Percentiles rank a stretch among this genome's conserved stretches.
phyloP scores from a whole-genome alignment of 768 basidiomycete genomes.

The Mycena capillaripes region DNA sequence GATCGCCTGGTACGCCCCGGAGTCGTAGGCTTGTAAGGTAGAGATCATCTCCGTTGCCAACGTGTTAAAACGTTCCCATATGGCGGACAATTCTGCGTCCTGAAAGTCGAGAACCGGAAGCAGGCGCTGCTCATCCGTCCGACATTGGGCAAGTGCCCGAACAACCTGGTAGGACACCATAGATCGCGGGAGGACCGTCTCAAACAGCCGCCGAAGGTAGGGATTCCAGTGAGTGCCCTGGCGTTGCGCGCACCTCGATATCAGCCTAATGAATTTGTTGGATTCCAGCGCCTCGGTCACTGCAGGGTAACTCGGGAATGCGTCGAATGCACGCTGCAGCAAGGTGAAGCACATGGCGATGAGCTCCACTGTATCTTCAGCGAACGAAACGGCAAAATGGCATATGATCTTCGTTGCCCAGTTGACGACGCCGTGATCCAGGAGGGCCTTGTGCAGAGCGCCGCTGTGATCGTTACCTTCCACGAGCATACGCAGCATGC shows the following conservation, averaged over 20 bases:
- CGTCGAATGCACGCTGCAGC: slow-evolving; percentile 13
- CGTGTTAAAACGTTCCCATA: slow-evolving; percentile 11
- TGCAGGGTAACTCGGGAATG: slow-evolving; percentile 13
- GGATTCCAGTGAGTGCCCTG: slow-evolving; percentile 13
- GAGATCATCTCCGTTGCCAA: slow-evolving; percentile 6
- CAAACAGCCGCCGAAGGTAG: slow-evolving; percentile 1
- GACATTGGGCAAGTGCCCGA: slow-evolving; percentile 2
- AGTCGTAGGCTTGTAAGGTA: slow-evolving; percentile 13
- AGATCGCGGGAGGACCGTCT: slow-evolving; percentile 10
- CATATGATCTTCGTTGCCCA: not conserved
- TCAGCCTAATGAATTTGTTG: slow-evolving; percentile 12
- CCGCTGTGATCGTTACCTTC: slow-evolving; percentile 10
- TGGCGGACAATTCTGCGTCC: slow-evolving; percentile 9
- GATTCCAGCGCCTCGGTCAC: slow-evolving; percentile 15
- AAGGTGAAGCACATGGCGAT: slow-evolving; percentile 18
- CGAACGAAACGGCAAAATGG: not conserved
- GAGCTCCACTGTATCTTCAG: slow-evolving; percentile 11
- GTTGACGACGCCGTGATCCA: slow-evolving; percentile 2
- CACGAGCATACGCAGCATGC: slow-evolving; percentile 15
- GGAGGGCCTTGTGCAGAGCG: slow-evolving; percentile 9
- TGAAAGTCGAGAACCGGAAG: slow-evolving; percentile 17
- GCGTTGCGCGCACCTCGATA: slow-evolving; percentile 11
- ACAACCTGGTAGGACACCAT: slow-evolving; percentile 15
- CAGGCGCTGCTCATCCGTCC: slow-evolving; percentile 7
- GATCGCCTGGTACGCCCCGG: slow-evolving; percentile 13